Base-by-base conservation (phyloP, 2,329 filamentous ascomycete species). In the Arthrobotrys iridis region DNA sequence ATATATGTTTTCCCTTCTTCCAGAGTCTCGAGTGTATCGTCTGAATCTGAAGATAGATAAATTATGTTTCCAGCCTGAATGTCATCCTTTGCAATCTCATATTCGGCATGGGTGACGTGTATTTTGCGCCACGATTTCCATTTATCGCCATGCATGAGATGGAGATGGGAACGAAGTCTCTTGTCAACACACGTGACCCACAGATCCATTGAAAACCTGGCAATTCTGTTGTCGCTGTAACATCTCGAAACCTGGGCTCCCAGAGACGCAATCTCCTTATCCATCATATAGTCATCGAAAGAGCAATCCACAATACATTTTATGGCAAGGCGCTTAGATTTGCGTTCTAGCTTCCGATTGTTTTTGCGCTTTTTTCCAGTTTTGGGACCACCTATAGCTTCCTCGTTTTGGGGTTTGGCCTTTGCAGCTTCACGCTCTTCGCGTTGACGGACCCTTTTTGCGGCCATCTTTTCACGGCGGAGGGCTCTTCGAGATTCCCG, bases 11-110 rank as follows among this genome's bases (percentile, higher is more conserved):
- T 93, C 83, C 95, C 90, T 0, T 93, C 92, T 81, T 93, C 93
- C 45, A 99, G 87, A 45, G 91, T 87, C 4, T 90, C 89, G 28
- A 99, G 86, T 0, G 91, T 94, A 78, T 96, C 86, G 0, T 91
- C 89, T n/a, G 93, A 96, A 82, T 99, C 95, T 13, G 93, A 93
- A 5, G 92, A 92, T 3, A 99, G 88, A 81, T 99, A 99, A 68
- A 99, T 87, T 4, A 97, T 85, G 18, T 82, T 83, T 93, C 97
- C 96, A 80, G 86, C 84, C 59, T 86, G 85, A 74, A 89, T 87
- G 0, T 93, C 89, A 77, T 88, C 83, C 60, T 86, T 85, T 0
- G 89, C 89, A 0, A 90, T 91, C 41, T 87, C 84, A 5, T 91
- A 97, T 79, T 95, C 90, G 3, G 88, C 88, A 43, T 90, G 88